Percentiles rank a stretch among this genome's conserved stretches.
Evolutionary conservation across 2,329 filamentous ascomycete species (phyloP).

Genomic region (Hypoxylon sp.): DNA sequence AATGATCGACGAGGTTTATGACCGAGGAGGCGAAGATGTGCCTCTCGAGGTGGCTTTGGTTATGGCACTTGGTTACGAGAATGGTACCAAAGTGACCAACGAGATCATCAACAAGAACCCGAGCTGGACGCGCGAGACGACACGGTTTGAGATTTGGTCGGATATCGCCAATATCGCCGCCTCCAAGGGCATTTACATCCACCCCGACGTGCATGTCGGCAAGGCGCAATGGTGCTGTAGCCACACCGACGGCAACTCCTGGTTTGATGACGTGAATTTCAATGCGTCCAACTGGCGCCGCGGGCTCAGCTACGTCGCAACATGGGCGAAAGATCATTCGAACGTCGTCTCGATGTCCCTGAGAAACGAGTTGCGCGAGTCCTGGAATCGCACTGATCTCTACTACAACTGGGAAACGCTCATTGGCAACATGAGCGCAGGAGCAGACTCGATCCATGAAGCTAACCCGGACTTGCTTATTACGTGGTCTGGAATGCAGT

Average conservation of each 20-base stretch:
- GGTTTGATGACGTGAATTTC: slow-evolving; percentile 66
- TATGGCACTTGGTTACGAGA: slow-evolving; percentile 54
- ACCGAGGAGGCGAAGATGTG: slow-evolving; percentile 51
- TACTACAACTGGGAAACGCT: slow-evolving; percentile 57
- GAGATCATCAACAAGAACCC: slow-evolving; percentile 61
- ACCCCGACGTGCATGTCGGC: slow-evolving; percentile 53
- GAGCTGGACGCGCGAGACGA: slow-evolving; percentile 56
- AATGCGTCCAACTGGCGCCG: slow-evolving; percentile 62
- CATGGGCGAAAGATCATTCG: slow-evolving; percentile 52
- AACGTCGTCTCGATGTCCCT: slow-evolving; percentile 53
- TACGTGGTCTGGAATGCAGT: slow-evolving; percentile 59
- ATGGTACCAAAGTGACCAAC: slow-evolving; percentile 57
- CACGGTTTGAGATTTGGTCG: slow-evolving; percentile 54
- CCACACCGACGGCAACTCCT: slow-evolving; percentile 59
- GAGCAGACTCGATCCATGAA: slow-evolving; percentile 53
- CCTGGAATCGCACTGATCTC: slow-evolving; percentile 47
- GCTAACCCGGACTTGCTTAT: slow-evolving; percentile 57
- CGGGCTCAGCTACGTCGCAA: slow-evolving; percentile 60
- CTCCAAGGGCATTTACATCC: slow-evolving; percentile 49
- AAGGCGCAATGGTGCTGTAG: slow-evolving; percentile 57
- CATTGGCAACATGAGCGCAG: slow-evolving; percentile 55
- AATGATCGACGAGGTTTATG: slow-evolving; percentile 61
- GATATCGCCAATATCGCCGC: slow-evolving; percentile 48
- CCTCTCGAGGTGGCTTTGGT: slow-evolving; percentile 51
- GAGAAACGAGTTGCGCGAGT: slow-evolving; percentile 53